Base-by-base conservation (phyloP, 768 basidiomycete genomes). In the Amanita molliuscula region DNA sequence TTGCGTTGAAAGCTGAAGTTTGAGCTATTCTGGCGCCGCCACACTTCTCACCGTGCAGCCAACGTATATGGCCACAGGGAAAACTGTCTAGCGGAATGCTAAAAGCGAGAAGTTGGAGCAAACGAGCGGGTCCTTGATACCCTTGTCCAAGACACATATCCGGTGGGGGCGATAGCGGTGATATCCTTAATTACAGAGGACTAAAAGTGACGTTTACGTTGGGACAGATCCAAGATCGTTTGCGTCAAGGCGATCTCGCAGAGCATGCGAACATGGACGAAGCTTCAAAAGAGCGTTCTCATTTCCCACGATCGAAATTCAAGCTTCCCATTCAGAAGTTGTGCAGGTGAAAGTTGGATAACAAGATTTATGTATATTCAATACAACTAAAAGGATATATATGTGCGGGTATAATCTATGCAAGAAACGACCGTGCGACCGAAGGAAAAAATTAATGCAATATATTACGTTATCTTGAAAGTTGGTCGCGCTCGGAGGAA, bases 401-500 rank as follows among this genome's bases (percentile, higher is more conserved):
- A 42, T 29, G 23, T 44, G 50, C 8, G 50, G 50, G 37, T 47
- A 47, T 47, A 51, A 37, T 51, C 50, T 51, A 51, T 44, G 25
- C 50, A 51, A 45, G 41, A 51, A 51, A 44, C 40, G 36, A 21
- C 7, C 15, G 13, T 33, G 13, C 11, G 40, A 37, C 18, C 1
- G 20, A 7, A 40, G 46, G 34, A 45, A 49, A 33, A 45, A 34
- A 42, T 42, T 44, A 52, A 42, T 51, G 48, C 35, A 50, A 33
- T 43, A 50, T 65, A 69, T 26, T n/a, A 25, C 20, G 35, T 37
- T 73, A 82, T 57, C 79, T 76, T 61, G 81, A 80, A 33, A 82
- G 65, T 53, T 76, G 77, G 6, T 73, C 70, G 29, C 82, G 77
- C 62, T 83, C 81, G 33, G 82, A 77, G 42, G 81, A 81, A 51